Evolutionary conservation across 352 stramenopile species (phyloP), one percentile per base, ranked within the genome.

Genomic region (Pythium rishiriense): DNA sequence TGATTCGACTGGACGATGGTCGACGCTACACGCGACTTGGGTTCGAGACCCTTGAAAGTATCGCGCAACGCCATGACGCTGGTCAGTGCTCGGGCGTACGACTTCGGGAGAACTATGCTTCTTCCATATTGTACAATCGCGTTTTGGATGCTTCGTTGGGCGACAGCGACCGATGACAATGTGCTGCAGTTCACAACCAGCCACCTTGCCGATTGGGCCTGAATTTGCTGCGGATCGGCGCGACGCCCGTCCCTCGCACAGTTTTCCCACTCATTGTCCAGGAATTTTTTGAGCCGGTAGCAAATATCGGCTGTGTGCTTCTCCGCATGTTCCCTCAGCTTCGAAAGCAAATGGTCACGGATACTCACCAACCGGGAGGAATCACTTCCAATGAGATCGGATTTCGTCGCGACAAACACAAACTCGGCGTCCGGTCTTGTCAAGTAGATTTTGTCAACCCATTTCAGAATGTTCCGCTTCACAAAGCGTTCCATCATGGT

Each of bases 321-420:
- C 4, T 50, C 28, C 26, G n/a, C 25, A 41, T 61, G 54, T 10
- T 15, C 17, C 24, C 31, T 43, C 24, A 61, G 26, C 31, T 50
- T 31, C 4, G 4, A 1, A 4, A 42, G 9, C 3, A 61, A 50
- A 29, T 52, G 52, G 4, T 48, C 21, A 5, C 25, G 37, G 19
- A 50, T 49, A 2, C 4, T 24, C 39, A 5, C 17, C 19, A 19
- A 33, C 2, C 50, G 28, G 5, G 7, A 5, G 2, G n/a, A n/a
- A 17, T 57, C 46, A 7, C 7, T 19, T 7, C 21, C 29, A 14
- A 57, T 4, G 3, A 46, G 10, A n/a, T 61, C 54, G 6, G 54
- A 42, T n/a, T 61, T 61, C 26, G 41, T 52, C 24, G 25, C 54
- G 6, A 50, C 54, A 43, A 61, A 50, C 42, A 52, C 54, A n/a